Conservation (phyloP, 2,329 filamentous ascomycete genomes). For the Ophiostoma fasciatum region DNA sequence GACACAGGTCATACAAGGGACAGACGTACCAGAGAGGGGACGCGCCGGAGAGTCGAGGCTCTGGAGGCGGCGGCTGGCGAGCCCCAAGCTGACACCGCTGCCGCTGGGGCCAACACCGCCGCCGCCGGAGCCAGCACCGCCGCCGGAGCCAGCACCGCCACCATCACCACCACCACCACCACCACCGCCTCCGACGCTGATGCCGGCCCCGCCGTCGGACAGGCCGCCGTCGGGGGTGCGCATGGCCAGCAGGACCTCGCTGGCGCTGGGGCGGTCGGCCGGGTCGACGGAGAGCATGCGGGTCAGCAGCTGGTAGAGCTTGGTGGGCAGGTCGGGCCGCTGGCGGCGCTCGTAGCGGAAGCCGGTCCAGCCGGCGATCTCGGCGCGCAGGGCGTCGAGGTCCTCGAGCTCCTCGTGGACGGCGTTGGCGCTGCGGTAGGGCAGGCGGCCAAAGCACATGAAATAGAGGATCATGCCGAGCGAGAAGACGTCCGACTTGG, state of each 20-base stretch:
- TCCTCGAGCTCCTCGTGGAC: constrained; percentile 88
- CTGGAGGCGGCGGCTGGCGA: constrained; percentile 34
- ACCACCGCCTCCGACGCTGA: background rate
- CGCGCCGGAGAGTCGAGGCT: constrained; percentile 39
- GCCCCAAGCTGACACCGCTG: constrained; percentile 16
- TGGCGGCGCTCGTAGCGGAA: constrained; percentile 64
- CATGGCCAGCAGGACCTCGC: constrained; percentile 69
- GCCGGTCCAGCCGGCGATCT: constrained; percentile 78
- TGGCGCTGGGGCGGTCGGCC: constrained; percentile 62
- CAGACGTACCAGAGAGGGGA: no score
- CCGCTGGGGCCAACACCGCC: background rate
- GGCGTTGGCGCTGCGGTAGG: constrained; percentile 70
- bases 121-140: no score
- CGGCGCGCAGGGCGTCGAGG: constrained; percentile 65
- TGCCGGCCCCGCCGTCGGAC: constrained; percentile 21
- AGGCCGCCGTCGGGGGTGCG: constrained; percentile 36
- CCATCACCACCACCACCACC: no score
- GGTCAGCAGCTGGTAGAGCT: constrained; percentile 74
- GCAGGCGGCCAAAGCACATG: constrained; percentile 83
- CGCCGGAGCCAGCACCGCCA: no score
- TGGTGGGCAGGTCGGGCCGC: constrained; percentile 69
- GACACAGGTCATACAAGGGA: no score
- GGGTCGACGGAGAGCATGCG: constrained; percentile 67
- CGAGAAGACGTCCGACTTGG: constrained; percentile 96
- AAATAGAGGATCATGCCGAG: constrained; percentile 98